Base-by-base conservation (phyloP, 805 yeast genomes). In the Cyberlindnera meyerae region DNA sequence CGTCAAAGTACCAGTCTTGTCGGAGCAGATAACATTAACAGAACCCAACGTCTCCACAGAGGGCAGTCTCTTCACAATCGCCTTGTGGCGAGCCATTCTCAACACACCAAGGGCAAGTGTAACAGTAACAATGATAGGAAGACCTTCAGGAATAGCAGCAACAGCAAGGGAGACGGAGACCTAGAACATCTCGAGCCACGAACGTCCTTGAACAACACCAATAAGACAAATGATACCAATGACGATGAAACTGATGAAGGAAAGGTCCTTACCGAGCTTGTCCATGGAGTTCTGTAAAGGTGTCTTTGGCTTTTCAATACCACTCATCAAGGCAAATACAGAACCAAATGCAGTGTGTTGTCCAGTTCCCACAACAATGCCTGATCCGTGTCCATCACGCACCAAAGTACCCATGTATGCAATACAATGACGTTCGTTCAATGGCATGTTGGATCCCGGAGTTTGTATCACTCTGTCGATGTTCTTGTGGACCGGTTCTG, bases 141-240 rank as follows among this genome's bases (percentile, higher is more conserved):
- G 73, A 37, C 99, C 99, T 62, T 93, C 99, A 5, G 99, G 99
- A 51, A 93, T 93, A 4, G 98, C 98, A 34, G 99, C 99, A 14
- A 93, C 99, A 3, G 98, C 99, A 44, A 93, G 70, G 2, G 97
- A 88, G 8, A 93, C 99, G 1, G 96, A 86, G 40, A 93, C 88
- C 60, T 90, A 96, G 64, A 93, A 90, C 97, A 94, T 93, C 45
- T 93, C 97, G 40, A 93, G 71, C 96, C 97, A 89, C 8, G 84
- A 73, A 44, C 95, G 82, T 33, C 98, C 97, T 65, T 93, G 96
- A 32, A 86, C 40, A 15, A 93, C 71, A 40, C 98, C 99, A 48
- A 93, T 71, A 16, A 93, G 55, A 52, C 96, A 90, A 55, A 93
- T 93, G n/a, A 83, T 58, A 32, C 95, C 96, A 61, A 93, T 93